These are phyloP conservation scores for Erythrophleum ivorense DNA, from an alignment of 331 rosid species.

Conservation along the genomic window DNA sequence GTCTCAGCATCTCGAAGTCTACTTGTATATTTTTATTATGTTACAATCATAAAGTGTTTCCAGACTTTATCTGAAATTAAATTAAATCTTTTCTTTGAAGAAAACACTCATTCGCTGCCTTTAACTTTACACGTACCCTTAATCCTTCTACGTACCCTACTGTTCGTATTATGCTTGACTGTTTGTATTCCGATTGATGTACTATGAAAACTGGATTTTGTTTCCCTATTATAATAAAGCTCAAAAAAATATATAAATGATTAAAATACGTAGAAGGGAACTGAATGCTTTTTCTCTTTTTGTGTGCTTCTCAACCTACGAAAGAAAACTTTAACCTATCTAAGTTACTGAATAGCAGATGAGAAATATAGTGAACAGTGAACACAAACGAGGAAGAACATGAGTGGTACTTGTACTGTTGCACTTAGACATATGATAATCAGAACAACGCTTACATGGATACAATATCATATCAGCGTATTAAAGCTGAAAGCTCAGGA, in stretches of 20 bases:
- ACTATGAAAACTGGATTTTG: background rate
- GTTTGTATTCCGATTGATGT: background rate
- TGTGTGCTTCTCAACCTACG: background rate
- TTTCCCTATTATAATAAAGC: too few relatives aligned
- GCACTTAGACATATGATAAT: background rate
- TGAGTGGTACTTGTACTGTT: background rate
- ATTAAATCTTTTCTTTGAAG: background rate
- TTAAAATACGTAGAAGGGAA: background rate
- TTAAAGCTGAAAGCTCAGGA: conserved; percentile 87
- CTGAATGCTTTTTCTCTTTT: background rate
- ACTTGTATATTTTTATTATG: background rate
- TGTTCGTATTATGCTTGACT: background rate
- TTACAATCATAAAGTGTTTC: background rate
- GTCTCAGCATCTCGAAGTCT: background rate
- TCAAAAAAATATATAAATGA: too few relatives aligned
- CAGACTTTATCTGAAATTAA: background rate
- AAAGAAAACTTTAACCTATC: background rate
- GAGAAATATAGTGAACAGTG: background rate
- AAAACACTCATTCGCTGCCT: background rate
- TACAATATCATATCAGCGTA: background rate
- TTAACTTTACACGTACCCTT: background rate
- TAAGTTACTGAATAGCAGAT: background rate
- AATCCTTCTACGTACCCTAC: background rate
- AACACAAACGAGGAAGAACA: background rate
- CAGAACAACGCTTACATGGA: background rate